Conservation (phyloP, 176 grass and related monocot species). For the Zoysia pacifica region DNA sequence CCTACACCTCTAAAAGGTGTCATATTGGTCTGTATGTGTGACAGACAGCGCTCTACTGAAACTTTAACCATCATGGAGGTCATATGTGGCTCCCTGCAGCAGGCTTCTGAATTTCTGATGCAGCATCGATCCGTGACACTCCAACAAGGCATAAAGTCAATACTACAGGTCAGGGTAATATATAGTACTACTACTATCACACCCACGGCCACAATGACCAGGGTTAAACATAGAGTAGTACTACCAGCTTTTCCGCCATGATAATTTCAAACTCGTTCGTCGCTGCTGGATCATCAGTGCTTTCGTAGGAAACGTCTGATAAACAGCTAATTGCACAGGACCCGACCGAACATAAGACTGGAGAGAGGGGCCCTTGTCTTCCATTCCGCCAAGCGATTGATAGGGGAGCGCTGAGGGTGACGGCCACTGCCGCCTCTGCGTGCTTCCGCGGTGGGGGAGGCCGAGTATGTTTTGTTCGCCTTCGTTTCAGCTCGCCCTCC, state of each 20-base stretch:
- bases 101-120: slow-evolving; percentile 17
- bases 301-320: background rate
- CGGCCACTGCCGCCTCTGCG: background rate
- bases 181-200: background rate
- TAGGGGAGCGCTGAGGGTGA: background rate
- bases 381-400: background rate
- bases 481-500: background rate
- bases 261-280: background rate
- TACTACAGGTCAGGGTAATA: background rate
- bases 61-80: background rate
- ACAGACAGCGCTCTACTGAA: background rate
- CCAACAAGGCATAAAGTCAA: slow-evolving; percentile 13
- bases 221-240: background rate
- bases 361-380: background rate
- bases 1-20: slow-evolving; percentile 31
- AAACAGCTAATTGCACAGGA: background rate
- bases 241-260: background rate
- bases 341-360: slow-evolving; percentile 8
- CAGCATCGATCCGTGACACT: slow-evolving; percentile 20
- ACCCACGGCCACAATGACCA: background rate
- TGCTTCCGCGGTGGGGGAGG: background rate
- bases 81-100: background rate
- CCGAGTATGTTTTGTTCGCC: background rate
- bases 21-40: background rate
- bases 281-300: background rate